phyloP scores from a whole-genome alignment of 2,329 filamentous ascomycete species.

The Fusarium sp. region DNA sequence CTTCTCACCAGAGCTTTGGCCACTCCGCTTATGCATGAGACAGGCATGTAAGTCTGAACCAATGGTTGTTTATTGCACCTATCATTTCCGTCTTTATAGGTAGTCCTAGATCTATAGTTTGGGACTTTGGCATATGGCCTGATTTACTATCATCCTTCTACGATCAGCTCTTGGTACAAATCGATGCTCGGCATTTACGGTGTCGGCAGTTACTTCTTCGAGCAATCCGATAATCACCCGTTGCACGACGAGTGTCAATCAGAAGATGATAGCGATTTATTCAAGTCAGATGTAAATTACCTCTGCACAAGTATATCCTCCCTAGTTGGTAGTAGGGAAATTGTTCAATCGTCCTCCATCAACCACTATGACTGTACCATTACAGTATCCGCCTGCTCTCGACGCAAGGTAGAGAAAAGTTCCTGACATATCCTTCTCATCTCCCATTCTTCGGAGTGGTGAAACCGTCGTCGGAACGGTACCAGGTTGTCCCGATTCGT shows the following conservation, averaged over 20 bases:
- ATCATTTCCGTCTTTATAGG: not conserved
- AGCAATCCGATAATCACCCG: not conserved
- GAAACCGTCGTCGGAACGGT: slow-evolving; percentile 17
- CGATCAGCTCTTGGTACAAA: not conserved
- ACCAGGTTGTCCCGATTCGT: slow-evolving; percentile 22
- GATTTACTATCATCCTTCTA: not conserved
- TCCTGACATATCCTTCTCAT: slow-evolving; percentile 37
- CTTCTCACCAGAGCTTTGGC: not conserved
- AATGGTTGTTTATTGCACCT: not conserved
- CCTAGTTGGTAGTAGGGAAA: slow-evolving; percentile 33
- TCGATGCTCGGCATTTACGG: too few species aligned
- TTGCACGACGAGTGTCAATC: too few species aligned
- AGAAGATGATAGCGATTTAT: too few species aligned
- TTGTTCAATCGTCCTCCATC: slow-evolving; percentile 35
- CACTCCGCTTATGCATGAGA: not conserved
- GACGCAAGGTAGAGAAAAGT: slow-evolving; percentile 36
- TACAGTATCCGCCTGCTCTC: slow-evolving; percentile 36
- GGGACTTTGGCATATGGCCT: not conserved
- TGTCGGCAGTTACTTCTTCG: not conserved
- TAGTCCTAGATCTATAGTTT: not conserved
- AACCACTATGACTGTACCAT: slow-evolving; percentile 33
- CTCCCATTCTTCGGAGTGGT: slow-evolving; percentile 34
- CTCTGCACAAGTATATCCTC: too few species aligned
- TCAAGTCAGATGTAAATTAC: too few species aligned
- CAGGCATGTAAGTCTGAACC: not conserved